Evolutionary conservation across 208 protist species (phyloP).

Genomic region (Wallacemonas sp.): DNA sequence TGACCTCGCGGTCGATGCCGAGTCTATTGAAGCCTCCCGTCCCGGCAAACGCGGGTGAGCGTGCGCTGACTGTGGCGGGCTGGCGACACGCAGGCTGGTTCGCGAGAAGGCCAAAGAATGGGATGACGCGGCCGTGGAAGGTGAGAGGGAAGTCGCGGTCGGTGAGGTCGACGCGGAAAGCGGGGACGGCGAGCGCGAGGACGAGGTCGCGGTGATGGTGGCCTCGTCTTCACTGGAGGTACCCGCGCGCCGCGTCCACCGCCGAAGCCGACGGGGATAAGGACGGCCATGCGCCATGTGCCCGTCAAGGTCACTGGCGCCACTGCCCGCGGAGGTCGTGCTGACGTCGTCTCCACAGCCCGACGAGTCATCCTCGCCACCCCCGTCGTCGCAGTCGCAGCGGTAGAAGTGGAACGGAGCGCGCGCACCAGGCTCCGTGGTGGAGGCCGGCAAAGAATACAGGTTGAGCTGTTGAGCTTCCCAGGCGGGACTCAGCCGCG

Average conservation of each 20-base stretch:
- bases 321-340: neutral
- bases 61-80: neutral
- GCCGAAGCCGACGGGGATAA: too few relatives aligned
- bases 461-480: slow-evolving; percentile 7
- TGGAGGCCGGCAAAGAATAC: neutral
- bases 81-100: neutral
- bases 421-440: neutral
- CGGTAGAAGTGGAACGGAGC: neutral
- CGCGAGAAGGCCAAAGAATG: neutral
- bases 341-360: slow-evolving; percentile 5
- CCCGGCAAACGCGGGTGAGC: neutral
- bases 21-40: neutral
- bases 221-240: too few relatives aligned
- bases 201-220: neutral
- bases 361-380: slow-evolving; percentile 11
- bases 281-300: too few relatives aligned
- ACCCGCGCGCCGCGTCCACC: too few relatives aligned
- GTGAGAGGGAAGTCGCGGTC: neutral
- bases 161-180: neutral
- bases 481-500: slow-evolving; percentile 1
- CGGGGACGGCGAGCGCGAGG: neutral
- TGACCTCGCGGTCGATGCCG: too few relatives aligned
- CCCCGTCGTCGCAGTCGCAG: slow-evolving; percentile 5
- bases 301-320: too few relatives aligned
- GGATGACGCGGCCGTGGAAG: too few relatives aligned